Conservation (phyloP, 108 stramenopile genomes). For the Fragilaria radians region DNA sequence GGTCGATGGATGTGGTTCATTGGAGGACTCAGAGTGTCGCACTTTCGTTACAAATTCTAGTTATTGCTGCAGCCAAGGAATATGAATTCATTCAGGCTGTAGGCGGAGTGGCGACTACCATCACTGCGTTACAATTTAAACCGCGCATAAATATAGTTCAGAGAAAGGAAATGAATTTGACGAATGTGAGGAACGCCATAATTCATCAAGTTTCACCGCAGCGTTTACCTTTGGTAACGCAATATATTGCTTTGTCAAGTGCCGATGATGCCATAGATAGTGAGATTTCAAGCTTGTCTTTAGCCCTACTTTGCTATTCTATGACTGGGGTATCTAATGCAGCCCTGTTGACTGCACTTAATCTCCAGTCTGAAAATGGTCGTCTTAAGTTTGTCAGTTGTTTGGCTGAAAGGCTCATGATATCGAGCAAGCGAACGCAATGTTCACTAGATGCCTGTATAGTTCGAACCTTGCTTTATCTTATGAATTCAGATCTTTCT, state of each 20-base stretch:
- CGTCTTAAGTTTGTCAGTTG: not conserved
- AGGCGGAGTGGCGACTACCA: constrained; percentile 19
- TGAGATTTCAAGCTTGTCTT: no score
- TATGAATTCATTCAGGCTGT: constrained; percentile 41
- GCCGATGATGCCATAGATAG: no score
- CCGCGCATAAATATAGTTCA: constrained; percentile 29
- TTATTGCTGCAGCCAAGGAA: constrained; percentile 59
- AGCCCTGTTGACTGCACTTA: not conserved
- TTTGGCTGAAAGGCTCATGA: not conserved
- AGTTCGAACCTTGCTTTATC: not conserved
- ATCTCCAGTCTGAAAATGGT: not conserved
- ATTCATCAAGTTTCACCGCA: constrained; percentile 17
- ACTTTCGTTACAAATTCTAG: constrained; percentile 53
- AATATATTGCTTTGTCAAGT: constrained; percentile 25
- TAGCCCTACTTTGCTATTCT: no score
- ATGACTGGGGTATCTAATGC: constrained; percentile 12
- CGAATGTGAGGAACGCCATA: constrained; percentile 22
- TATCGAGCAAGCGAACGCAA: not conserved
- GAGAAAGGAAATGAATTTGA: constrained; percentile 26
- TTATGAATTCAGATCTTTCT: not conserved
- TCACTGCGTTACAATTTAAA: constrained; percentile 36
- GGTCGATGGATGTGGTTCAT: constrained; percentile 30
- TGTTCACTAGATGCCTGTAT: not conserved
- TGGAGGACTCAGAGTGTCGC: constrained; percentile 52
- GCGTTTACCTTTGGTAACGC: not conserved